phyloP scores from a whole-genome alignment of 495 filamentous ascomycete genomes.

The Recurvomyces mirabilis region DNA sequence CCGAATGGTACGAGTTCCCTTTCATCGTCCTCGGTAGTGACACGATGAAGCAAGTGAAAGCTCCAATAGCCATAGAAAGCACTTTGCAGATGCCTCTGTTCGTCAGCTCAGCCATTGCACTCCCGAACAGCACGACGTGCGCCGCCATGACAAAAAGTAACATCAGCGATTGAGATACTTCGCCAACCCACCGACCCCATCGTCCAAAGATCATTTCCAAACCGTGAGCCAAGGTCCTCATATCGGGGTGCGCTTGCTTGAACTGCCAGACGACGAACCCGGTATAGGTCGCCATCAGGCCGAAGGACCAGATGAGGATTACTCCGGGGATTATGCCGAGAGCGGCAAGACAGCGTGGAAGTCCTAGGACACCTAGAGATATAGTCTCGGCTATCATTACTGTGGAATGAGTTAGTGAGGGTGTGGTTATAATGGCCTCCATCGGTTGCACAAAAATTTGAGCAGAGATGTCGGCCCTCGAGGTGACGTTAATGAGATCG shows the following conservation, averaged over 20 bases:
- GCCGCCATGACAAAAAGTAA: constrained; percentile 67
- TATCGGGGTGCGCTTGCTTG: constrained; percentile 59
- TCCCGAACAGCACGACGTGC: constrained; percentile 62
- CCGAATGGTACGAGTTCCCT: constrained; percentile 49
- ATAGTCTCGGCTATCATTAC: constrained; percentile 33
- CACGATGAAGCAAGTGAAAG: constrained; percentile 49
- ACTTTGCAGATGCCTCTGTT: constrained; percentile 55
- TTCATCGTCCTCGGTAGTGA: constrained; percentile 55
- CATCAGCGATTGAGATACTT: constrained; percentile 49
- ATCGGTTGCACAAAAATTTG: too few species aligned
- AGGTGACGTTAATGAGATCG: too few species aligned
- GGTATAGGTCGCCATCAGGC: constrained; percentile 61
- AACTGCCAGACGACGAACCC: constrained; percentile 70
- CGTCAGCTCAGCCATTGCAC: constrained; percentile 57
- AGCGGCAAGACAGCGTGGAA: constrained; percentile 23
- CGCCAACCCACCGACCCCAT: constrained; percentile 54
- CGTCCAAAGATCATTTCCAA: constrained; percentile 53
- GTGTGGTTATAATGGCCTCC: too few species aligned
- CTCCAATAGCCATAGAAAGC: constrained; percentile 52
- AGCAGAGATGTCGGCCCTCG: too few species aligned
- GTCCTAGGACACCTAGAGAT: constrained; percentile 28
- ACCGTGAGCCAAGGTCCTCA: constrained; percentile 62
- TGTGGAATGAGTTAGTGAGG: too few species aligned
- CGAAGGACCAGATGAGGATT: constrained; percentile 49
- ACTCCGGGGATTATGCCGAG: constrained; percentile 33